Base-by-base conservation (phyloP, 345 rosid genomes). In the Lepidium didymum region DNA sequence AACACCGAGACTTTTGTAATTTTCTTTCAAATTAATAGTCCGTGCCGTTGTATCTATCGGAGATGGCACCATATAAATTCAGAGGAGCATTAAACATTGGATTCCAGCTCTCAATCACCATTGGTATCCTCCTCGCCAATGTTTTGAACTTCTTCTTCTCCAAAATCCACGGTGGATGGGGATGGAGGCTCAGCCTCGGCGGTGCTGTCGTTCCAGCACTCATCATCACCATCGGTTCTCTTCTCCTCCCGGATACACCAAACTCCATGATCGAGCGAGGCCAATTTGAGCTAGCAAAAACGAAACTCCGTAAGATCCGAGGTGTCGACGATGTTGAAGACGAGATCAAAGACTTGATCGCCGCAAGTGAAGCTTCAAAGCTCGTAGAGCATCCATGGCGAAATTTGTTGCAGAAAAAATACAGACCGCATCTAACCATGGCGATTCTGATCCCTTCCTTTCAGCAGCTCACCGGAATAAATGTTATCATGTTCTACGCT, bases 181-280 rank as follows among this genome's bases (percentile, higher is more conserved):
- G 98, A 1, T 92, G 98, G 98, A 53, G 98, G 25, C 44, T 92
- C 60, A 90, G 98, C 19, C 70, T 92, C 18, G 98, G 98, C 0
- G 96, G 98, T 1, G 98, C 96, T 6, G 75, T 92, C 77, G 91
- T 92, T 23, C 98, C 98, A 0, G 96, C 96, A 14, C 81, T 90
- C 2, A 92, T 92, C 56, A 84, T 92, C 73, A 77, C 86, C 4
- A 0, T 85, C 8, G 98, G 96, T 4, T 79, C 98, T 1, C 43
- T 90, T 2, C 16, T 87, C 82, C 96, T 92, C 37, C 92, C 96
- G 0, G 93, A 92, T 49, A 90, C 96, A 14, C 91, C 98, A 0
- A 92, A 87, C 82, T 92, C 96, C 1, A 80, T 92, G 93, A 87
- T 92, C 36, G 96, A 92, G 70, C 88, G 96, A 0, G 96, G 96